A percentile compares a stretch with the other conserved stretches of the same genome.
phyloP scores from a whole-genome alignment of 805 yeast genomes.

The Candida xiaguanensis region DNA sequence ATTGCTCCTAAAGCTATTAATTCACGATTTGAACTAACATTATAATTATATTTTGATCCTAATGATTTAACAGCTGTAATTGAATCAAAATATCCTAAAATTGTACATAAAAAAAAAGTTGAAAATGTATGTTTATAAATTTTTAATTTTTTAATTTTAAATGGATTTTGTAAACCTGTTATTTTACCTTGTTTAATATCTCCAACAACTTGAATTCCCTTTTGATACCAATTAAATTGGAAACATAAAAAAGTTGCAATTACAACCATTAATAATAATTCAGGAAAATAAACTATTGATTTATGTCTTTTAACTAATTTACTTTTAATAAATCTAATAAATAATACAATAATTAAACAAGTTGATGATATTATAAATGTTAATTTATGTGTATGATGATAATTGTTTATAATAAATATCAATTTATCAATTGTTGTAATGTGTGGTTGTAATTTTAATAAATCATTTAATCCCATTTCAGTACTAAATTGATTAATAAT shows the following conservation, averaged over 20 bases:
- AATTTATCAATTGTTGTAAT: conserved; percentile 20
- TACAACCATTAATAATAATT: conserved; percentile 28
- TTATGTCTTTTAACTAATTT: conserved; percentile 14
- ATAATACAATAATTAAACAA: conserved; percentile 20
- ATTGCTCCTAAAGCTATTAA: conserved; percentile 29
- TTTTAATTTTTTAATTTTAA: conserved; percentile 14
- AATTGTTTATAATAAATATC: conserved; percentile 12
- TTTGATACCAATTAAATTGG: conserved; percentile 18
- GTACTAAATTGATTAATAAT: conserved; percentile 50
- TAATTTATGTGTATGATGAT: conserved; percentile 12
- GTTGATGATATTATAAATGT: conserved; percentile 18
- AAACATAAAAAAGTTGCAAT: conserved; percentile 25
- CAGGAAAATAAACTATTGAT: conserved; percentile 27
- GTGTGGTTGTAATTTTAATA: conserved; percentile 19
- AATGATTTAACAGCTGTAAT: conserved; percentile 32
- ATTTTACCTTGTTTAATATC: conserved; percentile 13
- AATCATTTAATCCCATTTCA: conserved; percentile 36
- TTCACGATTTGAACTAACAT: conserved; percentile 30
- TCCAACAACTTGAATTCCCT: conserved; percentile 30
- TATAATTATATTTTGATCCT: conserved; percentile 28
- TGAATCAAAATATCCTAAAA: conserved; percentile 33
- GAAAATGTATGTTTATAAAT: conserved; percentile 23
- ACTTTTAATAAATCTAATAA: conserved; percentile 17
- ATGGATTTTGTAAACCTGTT: conserved; percentile 18
- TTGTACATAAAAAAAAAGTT: conserved; percentile 30